Conservation (phyloP, 2,329 filamentous ascomycete species). For the Penicillium sp. region DNA sequence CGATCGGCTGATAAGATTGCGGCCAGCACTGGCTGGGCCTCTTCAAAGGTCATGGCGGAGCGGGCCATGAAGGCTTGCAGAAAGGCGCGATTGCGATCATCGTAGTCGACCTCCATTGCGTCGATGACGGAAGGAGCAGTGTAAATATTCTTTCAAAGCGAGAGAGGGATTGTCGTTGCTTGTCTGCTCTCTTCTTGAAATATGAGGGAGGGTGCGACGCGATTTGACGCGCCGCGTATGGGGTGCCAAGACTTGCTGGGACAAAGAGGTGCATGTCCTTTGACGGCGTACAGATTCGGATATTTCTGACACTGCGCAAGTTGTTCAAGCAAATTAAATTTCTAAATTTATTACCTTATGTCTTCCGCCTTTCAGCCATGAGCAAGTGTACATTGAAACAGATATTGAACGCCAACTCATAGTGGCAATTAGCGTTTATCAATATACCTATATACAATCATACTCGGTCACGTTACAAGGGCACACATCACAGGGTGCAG, state of each 20-base stretch:
- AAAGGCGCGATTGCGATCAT: slow-evolving; percentile 80
- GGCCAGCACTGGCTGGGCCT: slow-evolving; percentile 75
- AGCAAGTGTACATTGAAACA: too few species aligned
- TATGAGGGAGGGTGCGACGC: slow-evolving; percentile 13
- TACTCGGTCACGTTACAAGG: neutral
- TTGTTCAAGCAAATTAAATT: neutral
- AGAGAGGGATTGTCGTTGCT: neutral
- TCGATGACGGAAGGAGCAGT: neutral
- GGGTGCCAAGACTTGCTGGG: slow-evolving; percentile 19
- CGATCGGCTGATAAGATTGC: slow-evolving; percentile 68
- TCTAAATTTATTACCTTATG: too few species aligned
- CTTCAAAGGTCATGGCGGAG: slow-evolving; percentile 73
- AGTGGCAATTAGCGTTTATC: neutral
- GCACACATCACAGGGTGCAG: neutral
- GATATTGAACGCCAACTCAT: neutral
- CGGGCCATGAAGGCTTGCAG: slow-evolving; percentile 84
- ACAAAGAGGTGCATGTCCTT: neutral
- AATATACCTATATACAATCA: neutral
- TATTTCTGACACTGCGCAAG: neutral
- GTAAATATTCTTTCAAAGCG: neutral
- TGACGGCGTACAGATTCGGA: neutral
- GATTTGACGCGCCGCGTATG: slow-evolving; percentile 23
- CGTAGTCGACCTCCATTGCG: slow-evolving; percentile 46
- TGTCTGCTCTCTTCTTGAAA: neutral
- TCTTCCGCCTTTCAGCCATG: too few species aligned